These are phyloP conservation scores for Citeromyces hawaiiensis DNA, from an alignment of 1,139 yeast genomes.

Conservation along the genomic window DNA sequence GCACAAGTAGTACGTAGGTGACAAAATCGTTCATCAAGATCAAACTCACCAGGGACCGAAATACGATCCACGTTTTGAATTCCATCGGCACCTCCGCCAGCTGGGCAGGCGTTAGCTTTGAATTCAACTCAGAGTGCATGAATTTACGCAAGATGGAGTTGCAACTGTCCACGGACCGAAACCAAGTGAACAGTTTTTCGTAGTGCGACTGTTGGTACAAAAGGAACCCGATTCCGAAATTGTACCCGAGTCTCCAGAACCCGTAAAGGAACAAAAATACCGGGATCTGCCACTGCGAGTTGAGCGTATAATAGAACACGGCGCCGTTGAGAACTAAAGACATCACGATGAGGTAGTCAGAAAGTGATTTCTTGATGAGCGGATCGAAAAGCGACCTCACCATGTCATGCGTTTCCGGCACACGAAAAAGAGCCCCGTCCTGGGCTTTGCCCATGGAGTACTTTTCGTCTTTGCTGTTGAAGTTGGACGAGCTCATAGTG, in stretches of 20 bases:
- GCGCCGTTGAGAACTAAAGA: constrained; percentile 37
- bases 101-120: constrained; percentile 51
- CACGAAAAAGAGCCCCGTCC: constrained; percentile 37
- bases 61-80: constrained; percentile 74
- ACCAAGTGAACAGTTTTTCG: constrained; percentile 41
- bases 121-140: constrained; percentile 27
- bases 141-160: not conserved
- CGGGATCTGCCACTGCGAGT: constrained; percentile 22
- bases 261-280: constrained; percentile 42
- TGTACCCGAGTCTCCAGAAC: constrained; percentile 71
- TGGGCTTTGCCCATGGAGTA: constrained; percentile 29
- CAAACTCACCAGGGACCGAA: constrained; percentile 70
- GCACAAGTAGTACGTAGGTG: constrained; percentile 59
- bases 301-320: constrained; percentile 27
- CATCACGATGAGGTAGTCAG: constrained; percentile 46
- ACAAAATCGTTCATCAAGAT: constrained; percentile 80
- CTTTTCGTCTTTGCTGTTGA: constrained; percentile 6
- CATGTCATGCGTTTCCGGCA: constrained; percentile 82
- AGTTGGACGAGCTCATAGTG: constrained; percentile 1
- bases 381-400: constrained; percentile 76
- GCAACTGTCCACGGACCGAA: constrained; percentile 3
- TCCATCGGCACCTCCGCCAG: constrained; percentile 50
- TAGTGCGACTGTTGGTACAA: constrained; percentile 56
- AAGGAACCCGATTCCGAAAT: constrained; percentile 67
- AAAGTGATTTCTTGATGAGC: constrained; percentile 49